Percentiles rank a stretch among this genome's conserved stretches.
Evolutionary conservation across 768 basidiomycete genomes (phyloP).

Genomic region (Phanerodontia chrysosporium): DNA sequence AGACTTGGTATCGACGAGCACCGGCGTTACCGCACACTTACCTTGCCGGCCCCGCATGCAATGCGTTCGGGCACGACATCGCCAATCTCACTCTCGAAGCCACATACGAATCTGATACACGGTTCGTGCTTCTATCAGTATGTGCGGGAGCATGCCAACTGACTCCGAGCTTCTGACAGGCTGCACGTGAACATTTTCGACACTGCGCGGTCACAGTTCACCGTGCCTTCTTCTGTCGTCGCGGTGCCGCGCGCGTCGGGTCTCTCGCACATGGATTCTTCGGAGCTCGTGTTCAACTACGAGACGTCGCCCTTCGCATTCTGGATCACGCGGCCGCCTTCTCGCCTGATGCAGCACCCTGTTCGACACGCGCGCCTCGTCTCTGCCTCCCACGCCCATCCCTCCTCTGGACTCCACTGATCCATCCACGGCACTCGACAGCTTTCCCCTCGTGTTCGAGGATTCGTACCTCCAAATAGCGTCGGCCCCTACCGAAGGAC

Average conservation of each 20-base stretch:
- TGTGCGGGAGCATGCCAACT: neutral
- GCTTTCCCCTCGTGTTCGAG: conserved; percentile 72
- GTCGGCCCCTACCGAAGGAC: conserved; percentile 59
- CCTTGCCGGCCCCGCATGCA: conserved; percentile 54
- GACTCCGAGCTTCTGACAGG: conserved; percentile 48
- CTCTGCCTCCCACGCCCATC: conserved; percentile 57
- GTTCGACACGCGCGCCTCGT: conserved; percentile 66
- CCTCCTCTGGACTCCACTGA: conserved; percentile 49
- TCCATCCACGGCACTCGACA: conserved; percentile 52
- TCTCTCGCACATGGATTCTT: conserved; percentile 32
- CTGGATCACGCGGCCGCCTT: conserved; percentile 74
- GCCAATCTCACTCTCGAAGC: conserved; percentile 58
- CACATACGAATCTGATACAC: conserved; percentile 50
- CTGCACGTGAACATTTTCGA: conserved; percentile 69
- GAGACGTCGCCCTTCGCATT: conserved; percentile 66
- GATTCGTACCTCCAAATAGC: conserved; percentile 76
- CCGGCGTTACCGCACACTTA: conserved; percentile 53
- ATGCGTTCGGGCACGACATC: conserved; percentile 63
- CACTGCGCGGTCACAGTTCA: conserved; percentile 57
- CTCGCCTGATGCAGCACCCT: conserved; percentile 49
- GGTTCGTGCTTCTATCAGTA: conserved; percentile 33
- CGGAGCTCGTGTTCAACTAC: conserved; percentile 70
- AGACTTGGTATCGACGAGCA: conserved; percentile 37
- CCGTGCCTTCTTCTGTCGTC: conserved; percentile 53
- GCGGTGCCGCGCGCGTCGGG: conserved; percentile 34